Base-by-base conservation (phyloP, 2,329 filamentous ascomycete species). In the Colletotrichum sansevieriae region DNA sequence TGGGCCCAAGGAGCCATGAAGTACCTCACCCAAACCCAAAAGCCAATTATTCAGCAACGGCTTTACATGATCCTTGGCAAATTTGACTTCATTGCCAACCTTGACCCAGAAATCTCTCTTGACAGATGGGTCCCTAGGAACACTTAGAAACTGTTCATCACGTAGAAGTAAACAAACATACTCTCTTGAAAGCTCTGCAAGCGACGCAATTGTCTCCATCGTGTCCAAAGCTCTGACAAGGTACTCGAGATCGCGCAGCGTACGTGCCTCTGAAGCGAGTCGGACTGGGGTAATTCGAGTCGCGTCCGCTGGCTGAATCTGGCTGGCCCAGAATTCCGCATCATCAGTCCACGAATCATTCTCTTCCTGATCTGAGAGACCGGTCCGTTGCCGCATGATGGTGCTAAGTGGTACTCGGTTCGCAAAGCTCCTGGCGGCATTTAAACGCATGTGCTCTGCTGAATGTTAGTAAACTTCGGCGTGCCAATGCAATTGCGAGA, bases 21-120 rank as follows among this genome's bases (percentile, higher is more conserved):
- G n/a, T 7, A 25, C 73, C 85, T 75, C 81, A 91, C 90, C 85
- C 74, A 88, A 80, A 18, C 82, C 77, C 62, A 85, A 76, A 18
- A 94, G 83, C 90, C 91, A 94, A 43, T 86, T 85, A 66, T 84
- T 84, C 22, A 93, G 80, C n/a, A 94, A 78, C 1, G 88, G 86
- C 60, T 85, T 82, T 78, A 93, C 87, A 57, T 81, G 83, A 9
- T 82, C 84, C 74, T 86, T 88, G 62, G 88, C 81, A 2, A 78
- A 76, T 72, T 87, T 86, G 55, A 91, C 81, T 15, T 85, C 82
- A 41, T 82, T 78, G 63, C 84, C 84, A n/a, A 92, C 79, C 47
- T 84, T 80, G 47, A 80, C 79, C 77, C 87, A 87, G 74, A 88
- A 86, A 15, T 85, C 81, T 71, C 85, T 84, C 49, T 81, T 77